These are phyloP conservation scores for Setaria italica DNA, from an alignment of 202 grass and related monocot species.

Conservation along the genomic window DNA sequence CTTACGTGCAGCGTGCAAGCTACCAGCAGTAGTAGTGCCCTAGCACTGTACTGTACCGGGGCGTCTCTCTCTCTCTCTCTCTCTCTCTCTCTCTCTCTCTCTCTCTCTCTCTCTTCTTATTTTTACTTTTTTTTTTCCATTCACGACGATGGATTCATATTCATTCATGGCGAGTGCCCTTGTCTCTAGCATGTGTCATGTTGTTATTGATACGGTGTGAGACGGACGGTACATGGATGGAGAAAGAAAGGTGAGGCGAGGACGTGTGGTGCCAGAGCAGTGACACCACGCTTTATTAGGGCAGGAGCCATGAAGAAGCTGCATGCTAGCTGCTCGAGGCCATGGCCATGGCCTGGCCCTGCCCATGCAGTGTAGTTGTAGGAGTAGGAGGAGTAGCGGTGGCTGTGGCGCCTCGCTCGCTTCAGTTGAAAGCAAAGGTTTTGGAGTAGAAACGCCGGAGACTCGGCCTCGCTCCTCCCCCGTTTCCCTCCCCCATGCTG, in stretches of 20 bases:
- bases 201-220: conserved; percentile 45
- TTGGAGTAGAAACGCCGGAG: conserved; percentile 21
- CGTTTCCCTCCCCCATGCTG: conserved; percentile 45
- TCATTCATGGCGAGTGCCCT: conserved; percentile 46
- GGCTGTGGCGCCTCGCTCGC: conserved; percentile 2
- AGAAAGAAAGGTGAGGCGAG: conserved; percentile 35
- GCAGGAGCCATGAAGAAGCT: conserved; percentile 41
- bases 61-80: no score
- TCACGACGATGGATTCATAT: background rate
- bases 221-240: conserved; percentile 26
- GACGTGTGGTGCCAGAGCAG: conserved; percentile 55
- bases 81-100: no score
- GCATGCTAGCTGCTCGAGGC: conserved; percentile 2
- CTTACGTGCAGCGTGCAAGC: conserved; percentile 33
- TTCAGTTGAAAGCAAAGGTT: conserved; percentile 51
- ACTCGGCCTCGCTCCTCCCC: background rate
- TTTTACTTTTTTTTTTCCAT: background rate
- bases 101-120: no score
- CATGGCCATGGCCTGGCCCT: background rate
- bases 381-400: background rate
- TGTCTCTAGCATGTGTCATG: conserved; percentile 62
- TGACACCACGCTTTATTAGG: conserved; percentile 56
- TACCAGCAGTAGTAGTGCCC: conserved; percentile 15
- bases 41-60: conserved; percentile 42
- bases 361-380: background rate